These are phyloP conservation scores for Ceratobasidium sp. DNA, from an alignment of 1,284 basidiomycete species.

Conservation along the genomic window DNA sequence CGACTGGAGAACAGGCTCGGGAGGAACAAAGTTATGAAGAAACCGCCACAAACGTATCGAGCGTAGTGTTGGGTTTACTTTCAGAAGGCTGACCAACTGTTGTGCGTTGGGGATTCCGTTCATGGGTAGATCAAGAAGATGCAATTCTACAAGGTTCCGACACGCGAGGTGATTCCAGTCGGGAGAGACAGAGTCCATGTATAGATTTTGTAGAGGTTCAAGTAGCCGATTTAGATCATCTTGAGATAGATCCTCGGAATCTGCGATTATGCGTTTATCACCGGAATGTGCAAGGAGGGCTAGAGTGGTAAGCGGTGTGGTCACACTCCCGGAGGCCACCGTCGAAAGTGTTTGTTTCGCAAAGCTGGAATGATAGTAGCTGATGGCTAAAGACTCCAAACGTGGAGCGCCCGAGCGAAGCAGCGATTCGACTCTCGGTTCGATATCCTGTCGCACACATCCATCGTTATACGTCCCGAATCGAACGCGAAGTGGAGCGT, in stretches of 20 bases:
- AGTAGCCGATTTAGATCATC: neutral
- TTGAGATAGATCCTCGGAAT: neutral
- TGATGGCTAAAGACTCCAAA: slow-evolving; percentile 19
- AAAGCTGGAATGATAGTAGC: slow-evolving; percentile 7
- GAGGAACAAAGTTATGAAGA: neutral
- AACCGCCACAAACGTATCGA: slow-evolving; percentile 11
- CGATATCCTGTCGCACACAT: neutral
- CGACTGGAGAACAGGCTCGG: neutral
- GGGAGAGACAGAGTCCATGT: slow-evolving; percentile 25
- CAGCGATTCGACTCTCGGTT: neutral
- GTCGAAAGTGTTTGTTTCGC: slow-evolving; percentile 3
- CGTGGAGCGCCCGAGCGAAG: slow-evolving; percentile 10
- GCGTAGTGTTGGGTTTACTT: neutral
- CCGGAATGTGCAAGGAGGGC: slow-evolving; percentile 24
- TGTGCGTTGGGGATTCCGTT: slow-evolving; percentile 6
- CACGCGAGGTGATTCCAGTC: slow-evolving; percentile 31
- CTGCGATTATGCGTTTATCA: slow-evolving; percentile 19
- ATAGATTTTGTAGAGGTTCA: slow-evolving; percentile 1
- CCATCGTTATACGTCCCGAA: slow-evolving; percentile 24
- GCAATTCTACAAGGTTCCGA: slow-evolving; percentile 33
- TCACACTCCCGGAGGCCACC: neutral
- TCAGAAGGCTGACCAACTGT: slow-evolving; percentile 5
- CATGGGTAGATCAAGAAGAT: slow-evolving; percentile 15
- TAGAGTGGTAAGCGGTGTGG: neutral
- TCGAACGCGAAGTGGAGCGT: slow-evolving; percentile 8